These are phyloP conservation scores for Phytophthora pini DNA, from an alignment of 352 stramenopile genomes.

Conservation along the genomic window DNA sequence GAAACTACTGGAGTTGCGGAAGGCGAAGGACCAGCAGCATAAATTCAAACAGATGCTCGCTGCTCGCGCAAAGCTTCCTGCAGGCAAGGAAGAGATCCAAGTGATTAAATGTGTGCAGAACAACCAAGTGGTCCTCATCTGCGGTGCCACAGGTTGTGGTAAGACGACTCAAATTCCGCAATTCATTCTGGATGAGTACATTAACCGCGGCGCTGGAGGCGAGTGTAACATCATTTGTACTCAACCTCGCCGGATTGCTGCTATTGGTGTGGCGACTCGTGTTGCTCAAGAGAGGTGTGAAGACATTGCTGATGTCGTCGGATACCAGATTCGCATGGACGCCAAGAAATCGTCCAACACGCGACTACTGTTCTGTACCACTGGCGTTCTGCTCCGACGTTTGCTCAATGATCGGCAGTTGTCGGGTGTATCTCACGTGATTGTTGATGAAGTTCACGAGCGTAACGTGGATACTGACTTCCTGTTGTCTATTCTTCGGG, in stretches of 20 bases:
- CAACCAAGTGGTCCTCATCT: slow-evolving; percentile 94
- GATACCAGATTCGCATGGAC: slow-evolving; percentile 97
- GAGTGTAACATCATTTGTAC: slow-evolving; percentile 97
- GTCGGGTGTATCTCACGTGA: slow-evolving; percentile 94
- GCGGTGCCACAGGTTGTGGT: slow-evolving; percentile 95
- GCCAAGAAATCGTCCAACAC: slow-evolving; percentile 90
- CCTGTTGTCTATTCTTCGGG: slow-evolving; percentile 93
- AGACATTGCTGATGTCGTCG: slow-evolving; percentile 83
- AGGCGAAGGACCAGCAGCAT: slow-evolving; percentile 47
- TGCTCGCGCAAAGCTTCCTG: slow-evolving; percentile 63
- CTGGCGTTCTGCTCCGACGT: slow-evolving; percentile 94
- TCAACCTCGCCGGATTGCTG: slow-evolving; percentile 96
- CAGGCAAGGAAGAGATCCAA: slow-evolving; percentile 58
- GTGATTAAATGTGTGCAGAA: slow-evolving; percentile 61
- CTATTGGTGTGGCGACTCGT: slow-evolving; percentile 95
- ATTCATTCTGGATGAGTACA: slow-evolving; percentile 96
- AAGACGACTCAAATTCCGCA: slow-evolving; percentile 98
- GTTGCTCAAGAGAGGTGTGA: slow-evolving; percentile 96
- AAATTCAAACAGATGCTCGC: slow-evolving; percentile 69
- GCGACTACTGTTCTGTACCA: slow-evolving; percentile 96
- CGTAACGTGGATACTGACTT: slow-evolving; percentile 97
- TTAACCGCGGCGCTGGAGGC: slow-evolving; percentile 77
- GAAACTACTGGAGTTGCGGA: slow-evolving; percentile 48
- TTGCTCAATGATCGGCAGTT: slow-evolving; percentile 91
- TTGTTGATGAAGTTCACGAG: slow-evolving; percentile 99